phyloP scores from a whole-genome alignment of 2,329 filamentous ascomycete genomes.

The Trichoderma sp. region DNA sequence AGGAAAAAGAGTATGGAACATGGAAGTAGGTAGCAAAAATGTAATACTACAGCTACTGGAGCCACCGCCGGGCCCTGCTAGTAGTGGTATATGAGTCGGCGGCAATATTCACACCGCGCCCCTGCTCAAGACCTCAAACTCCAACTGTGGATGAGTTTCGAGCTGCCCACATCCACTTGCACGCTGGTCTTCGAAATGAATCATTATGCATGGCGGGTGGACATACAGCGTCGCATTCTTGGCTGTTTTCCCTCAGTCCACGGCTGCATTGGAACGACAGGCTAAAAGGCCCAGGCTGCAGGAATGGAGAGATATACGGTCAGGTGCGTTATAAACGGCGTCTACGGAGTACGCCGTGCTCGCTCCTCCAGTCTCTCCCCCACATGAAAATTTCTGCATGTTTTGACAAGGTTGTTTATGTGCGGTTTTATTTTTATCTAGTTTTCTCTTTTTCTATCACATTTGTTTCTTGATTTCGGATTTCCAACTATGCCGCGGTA shows the following conservation, averaged over 20 bases:
- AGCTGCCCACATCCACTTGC: constrained; percentile 6
- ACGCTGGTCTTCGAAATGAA: constrained; percentile 13
- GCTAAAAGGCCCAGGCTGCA: constrained; percentile 17
- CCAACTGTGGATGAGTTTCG: neutral
- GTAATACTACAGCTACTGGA: neutral
- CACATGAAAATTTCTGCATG: neutral
- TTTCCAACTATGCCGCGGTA: neutral
- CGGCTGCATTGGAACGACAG: constrained; percentile 9
- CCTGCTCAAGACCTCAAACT: neutral
- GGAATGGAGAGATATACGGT: constrained; percentile 15
- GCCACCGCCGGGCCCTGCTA: constrained; percentile 1
- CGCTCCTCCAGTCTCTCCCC: constrained; percentile 4
- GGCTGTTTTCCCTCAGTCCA: neutral
- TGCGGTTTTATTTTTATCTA: neutral
- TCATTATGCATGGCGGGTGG: constrained; percentile 15
- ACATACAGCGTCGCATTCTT: constrained; percentile 12
- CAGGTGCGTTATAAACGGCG: constrained; percentile 23
- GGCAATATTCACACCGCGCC: constrained; percentile 9
- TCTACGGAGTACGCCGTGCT: constrained; percentile 7
- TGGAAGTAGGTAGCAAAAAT: neutral
- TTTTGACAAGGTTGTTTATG: neutral
- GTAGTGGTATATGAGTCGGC: constrained; percentile 15
- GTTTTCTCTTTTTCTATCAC: neutral
- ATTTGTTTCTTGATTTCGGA: neutral
- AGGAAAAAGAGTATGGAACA: neutral